Evolutionary conservation across 2,329 filamentous ascomycete genomes (phyloP), one percentile per base, ranked within the genome.

Genomic region (Aspergillus clavatus): DNA sequence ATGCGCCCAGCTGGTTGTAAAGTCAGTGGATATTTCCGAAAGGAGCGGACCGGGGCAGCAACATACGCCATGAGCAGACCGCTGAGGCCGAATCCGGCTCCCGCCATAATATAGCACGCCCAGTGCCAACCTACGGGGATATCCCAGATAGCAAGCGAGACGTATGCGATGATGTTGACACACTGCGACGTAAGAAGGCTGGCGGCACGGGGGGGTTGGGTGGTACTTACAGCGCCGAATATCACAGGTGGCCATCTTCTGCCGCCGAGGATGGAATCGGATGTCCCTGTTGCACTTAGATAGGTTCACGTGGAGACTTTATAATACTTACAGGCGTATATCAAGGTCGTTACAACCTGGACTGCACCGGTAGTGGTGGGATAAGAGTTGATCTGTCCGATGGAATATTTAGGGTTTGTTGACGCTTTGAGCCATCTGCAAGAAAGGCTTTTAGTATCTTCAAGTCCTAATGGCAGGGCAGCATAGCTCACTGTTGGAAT

Each of bases 161-260:
- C 57, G 48, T 71, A 74, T 43, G 62, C 69, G 11, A 75, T 63
- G 23, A 73, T 70, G 43, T 70, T 73, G 36, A 71, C 54, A 27
- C 56, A 43, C 60, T 60, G 23, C 3, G 8, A 43, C 44, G 8
- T 27, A 11, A 6, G 37, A 10, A 18, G 11, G 3, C 26, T 23
- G 5, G 14, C 11, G 11, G 19, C 57, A 45, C 1, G 66, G 70
- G 0, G 65, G 66, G 29, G 81, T n/a, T n/a, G n/a, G n/a, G n/a
- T n/a, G n/a, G 59, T 37, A 84, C 59, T 52, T 43, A 69, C 60
- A 1, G 70, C 76, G 1, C 72, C 75, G 38, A 84, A 81, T 2
- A 86, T 62, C 33, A 86, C 82, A 0, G 79, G 73, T 0, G 81
- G 83, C 82, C 82, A 86, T 4, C 83, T 70, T 0, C 71, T 74